Percentiles rank a stretch among this genome's conserved stretches.
Conservation (phyloP, 2,329 filamentous ascomycete genomes). For the Onygenales sp. region DNA sequence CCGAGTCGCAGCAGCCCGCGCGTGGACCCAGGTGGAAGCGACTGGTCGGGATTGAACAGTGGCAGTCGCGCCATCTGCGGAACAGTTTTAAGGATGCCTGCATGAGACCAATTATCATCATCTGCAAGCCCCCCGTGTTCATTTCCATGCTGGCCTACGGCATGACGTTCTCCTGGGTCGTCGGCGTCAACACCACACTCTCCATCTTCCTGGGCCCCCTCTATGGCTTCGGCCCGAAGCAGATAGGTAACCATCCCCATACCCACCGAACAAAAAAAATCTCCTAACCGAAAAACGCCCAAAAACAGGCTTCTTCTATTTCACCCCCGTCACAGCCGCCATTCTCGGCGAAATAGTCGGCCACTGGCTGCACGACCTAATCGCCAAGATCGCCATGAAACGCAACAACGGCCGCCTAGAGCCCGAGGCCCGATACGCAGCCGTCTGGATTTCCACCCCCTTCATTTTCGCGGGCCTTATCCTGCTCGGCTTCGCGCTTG, state of each 20-base stretch:
- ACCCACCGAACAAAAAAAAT: background rate
- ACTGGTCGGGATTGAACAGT: conserved; percentile 28
- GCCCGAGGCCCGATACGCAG: conserved; percentile 46
- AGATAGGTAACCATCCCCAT: conserved; percentile 35
- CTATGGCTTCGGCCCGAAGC: conserved; percentile 42
- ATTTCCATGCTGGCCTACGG: conserved; percentile 29
- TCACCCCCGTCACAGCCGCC: conserved; percentile 47
- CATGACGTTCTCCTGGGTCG: conserved; percentile 33
- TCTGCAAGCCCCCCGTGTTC: conserved; percentile 30
- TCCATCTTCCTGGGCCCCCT: conserved; percentile 43
- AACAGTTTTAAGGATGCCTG: conserved; percentile 26
- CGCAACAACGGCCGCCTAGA: conserved; percentile 45
- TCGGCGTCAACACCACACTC: conserved; percentile 48
- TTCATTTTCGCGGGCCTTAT: conserved; percentile 44
- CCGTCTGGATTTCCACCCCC: conserved; percentile 38
- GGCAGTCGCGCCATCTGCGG: conserved; percentile 16
- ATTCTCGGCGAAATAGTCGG: conserved; percentile 45
- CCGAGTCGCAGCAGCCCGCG: conserved; percentile 21
- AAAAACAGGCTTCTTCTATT: conserved; percentile 44
- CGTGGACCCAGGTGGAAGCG: conserved; percentile 20
- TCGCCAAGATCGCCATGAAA: conserved; percentile 38
- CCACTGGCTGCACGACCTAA: conserved; percentile 47
- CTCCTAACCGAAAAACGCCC: background rate
- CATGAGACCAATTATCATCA: conserved; percentile 27
- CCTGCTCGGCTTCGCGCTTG: conserved; percentile 44